Evolutionary conservation across 768 basidiomycete species (phyloP).

Genomic region (Trametes sanguinea): DNA sequence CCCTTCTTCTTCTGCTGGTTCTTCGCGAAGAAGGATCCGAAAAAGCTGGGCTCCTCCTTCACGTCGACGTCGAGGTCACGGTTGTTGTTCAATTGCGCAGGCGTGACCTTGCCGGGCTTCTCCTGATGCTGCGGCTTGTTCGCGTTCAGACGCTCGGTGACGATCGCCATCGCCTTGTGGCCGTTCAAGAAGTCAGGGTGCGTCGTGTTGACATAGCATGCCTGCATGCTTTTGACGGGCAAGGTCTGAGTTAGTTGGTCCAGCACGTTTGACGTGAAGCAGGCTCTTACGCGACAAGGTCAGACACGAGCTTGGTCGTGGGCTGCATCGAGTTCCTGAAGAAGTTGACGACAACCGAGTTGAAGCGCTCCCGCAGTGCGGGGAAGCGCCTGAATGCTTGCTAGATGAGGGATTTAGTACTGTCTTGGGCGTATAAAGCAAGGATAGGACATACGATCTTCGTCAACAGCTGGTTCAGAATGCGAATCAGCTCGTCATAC

Average conservation of each 20-base stretch:
- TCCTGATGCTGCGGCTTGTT: constrained; percentile 66
- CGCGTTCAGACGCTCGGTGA: constrained; percentile 81
- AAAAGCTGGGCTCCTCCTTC: constrained; percentile 91
- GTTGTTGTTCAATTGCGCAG: constrained; percentile 78
- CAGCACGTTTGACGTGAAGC: background rate
- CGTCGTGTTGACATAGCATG: constrained; percentile 98
- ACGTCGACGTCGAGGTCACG: constrained; percentile 90
- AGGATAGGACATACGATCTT: constrained; percentile 71
- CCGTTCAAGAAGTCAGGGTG: constrained; percentile 98
- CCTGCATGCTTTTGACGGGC: constrained; percentile 78
- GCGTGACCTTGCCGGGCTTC: constrained; percentile 64
- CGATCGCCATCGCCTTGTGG: constrained; percentile 93
- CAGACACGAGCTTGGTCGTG: constrained; percentile 90
- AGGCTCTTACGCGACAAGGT: constrained; percentile 74
- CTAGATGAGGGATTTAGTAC: constrained; percentile 42
- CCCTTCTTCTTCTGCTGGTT: constrained; percentile 62
- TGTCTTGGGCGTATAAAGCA: background rate
- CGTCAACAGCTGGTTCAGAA: constrained; percentile 84
- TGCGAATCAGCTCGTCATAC: constrained; percentile 96
- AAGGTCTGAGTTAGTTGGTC: background rate
- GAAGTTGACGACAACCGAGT: constrained; percentile 93
- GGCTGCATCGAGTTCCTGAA: constrained; percentile 94
- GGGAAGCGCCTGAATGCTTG: constrained; percentile 96
- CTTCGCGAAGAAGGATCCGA: constrained; percentile 92
- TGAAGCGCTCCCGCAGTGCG: constrained; percentile 95